Percentiles rank a stretch among this genome's conserved stretches.
phyloP scores from a whole-genome alignment of 306 rosid species.

The Pyrus pyrifolia region DNA sequence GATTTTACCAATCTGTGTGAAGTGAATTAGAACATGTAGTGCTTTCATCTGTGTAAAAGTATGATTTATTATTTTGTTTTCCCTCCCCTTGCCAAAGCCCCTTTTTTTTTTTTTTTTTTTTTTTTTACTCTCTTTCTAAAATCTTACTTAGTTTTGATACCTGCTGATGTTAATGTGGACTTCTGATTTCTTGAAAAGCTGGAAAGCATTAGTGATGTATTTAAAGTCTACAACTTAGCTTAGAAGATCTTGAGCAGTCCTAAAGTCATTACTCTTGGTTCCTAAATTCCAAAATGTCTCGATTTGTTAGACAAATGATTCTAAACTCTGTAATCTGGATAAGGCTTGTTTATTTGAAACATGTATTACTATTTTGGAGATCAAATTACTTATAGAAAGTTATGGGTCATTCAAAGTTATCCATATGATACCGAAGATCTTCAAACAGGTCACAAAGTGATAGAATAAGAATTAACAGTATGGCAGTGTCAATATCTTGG shows the following conservation, averaged over 20 bases:
- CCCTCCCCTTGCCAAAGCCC: neutral
- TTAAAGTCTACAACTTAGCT: neutral
- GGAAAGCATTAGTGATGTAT: neutral
- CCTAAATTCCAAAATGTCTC: neutral
- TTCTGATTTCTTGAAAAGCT: neutral
- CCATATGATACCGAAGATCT: neutral
- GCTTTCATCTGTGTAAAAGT: neutral
- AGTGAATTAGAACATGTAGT: neutral
- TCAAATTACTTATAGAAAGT: neutral
- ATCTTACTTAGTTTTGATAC: neutral
- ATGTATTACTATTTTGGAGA: neutral
- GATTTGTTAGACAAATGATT: neutral
- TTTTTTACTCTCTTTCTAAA: neutral
- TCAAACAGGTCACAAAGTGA: neutral
- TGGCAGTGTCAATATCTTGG: neutral
- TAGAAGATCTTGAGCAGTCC: neutral
- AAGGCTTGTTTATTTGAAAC: neutral
- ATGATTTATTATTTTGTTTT: neutral
- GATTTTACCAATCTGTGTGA: neutral
- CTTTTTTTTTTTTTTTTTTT: neutral
- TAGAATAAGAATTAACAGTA: neutral
- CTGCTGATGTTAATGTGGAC: neutral
- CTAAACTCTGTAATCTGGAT: neutral
- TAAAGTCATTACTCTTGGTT: neutral
- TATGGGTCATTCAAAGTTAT: neutral